Evolutionary conservation across 2,329 filamentous ascomycete genomes (phyloP).

Genomic region (Arthrobotrys conoides): DNA sequence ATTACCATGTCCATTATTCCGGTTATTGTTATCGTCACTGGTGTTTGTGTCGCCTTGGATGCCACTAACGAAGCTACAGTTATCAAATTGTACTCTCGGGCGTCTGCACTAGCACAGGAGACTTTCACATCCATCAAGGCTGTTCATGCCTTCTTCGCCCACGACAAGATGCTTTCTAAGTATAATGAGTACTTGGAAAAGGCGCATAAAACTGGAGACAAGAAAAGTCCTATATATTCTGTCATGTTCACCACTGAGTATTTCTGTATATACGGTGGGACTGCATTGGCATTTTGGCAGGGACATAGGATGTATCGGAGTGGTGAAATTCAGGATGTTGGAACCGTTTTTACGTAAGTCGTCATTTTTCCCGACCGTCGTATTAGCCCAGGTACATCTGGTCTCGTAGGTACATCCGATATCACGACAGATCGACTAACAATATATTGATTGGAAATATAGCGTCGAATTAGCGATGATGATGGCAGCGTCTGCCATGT

Average conservation of each 20-base stretch:
- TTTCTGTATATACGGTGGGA: constrained; percentile 72
- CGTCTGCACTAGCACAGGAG: constrained; percentile 75
- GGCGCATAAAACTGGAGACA: constrained; percentile 70
- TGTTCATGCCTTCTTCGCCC: constrained; percentile 76
- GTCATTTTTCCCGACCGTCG: too few species aligned
- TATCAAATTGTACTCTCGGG: constrained; percentile 72
- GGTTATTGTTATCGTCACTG: constrained; percentile 72
- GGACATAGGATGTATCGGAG: constrained; percentile 72
- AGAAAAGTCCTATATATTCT: constrained; percentile 70
- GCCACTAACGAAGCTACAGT: constrained; percentile 71
- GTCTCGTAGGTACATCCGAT: too few species aligned
- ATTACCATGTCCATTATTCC: constrained; percentile 73
- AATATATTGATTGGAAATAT: neutral
- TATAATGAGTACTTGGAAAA: constrained; percentile 74
- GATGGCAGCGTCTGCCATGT: constrained; percentile 69
- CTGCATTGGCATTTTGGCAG: constrained; percentile 76
- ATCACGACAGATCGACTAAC: neutral
- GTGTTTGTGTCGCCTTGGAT: constrained; percentile 72
- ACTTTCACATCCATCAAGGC: constrained; percentile 74
- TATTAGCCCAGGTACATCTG: too few species aligned
- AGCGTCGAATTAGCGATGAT: constrained; percentile 70
- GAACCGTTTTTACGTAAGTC: constrained; percentile 70
- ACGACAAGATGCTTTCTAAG: constrained; percentile 71
- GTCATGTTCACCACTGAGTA: constrained; percentile 67
- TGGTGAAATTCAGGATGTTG: constrained; percentile 70